Evolutionary conservation across 306 rosid species (phyloP).

Genomic region (Vicia villosa): DNA sequence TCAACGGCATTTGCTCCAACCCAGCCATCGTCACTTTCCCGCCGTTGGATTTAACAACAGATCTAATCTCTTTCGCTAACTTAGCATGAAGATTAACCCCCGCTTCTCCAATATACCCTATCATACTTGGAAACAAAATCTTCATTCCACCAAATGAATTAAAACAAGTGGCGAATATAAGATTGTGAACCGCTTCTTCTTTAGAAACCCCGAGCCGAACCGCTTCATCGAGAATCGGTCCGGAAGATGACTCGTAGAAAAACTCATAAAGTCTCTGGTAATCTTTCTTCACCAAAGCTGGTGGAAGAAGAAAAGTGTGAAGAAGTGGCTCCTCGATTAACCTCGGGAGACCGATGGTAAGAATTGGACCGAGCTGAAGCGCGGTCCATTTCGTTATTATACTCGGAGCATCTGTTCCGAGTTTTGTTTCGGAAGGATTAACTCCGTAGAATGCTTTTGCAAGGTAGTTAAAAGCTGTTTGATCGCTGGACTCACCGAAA

Average conservation of each 20-base stretch:
- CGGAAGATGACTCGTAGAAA: constrained; percentile 63
- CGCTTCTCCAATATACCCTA: constrained; percentile 65
- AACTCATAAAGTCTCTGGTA: constrained; percentile 72
- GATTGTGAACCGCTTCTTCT: constrained; percentile 89
- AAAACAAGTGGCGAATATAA: constrained; percentile 84
- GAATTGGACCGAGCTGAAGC: constrained; percentile 63
- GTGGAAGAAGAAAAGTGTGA: constrained; percentile 66
- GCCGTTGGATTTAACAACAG: constrained; percentile 56
- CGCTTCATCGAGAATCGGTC: constrained; percentile 64
- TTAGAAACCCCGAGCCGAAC: constrained; percentile 64
- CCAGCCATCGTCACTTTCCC: constrained; percentile 71
- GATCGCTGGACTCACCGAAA: constrained; percentile 59
- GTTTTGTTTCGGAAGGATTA: constrained; percentile 54
- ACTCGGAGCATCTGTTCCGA: constrained; percentile 67
- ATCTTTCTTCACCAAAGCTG: constrained; percentile 57
- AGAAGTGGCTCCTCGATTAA: constrained; percentile 55
- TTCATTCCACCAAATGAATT: constrained; percentile 84
- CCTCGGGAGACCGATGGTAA: constrained; percentile 71
- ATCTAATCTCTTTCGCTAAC: constrained; percentile 70
- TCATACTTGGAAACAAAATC: constrained; percentile 60
- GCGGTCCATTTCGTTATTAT: constrained; percentile 64
- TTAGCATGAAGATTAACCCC: constrained; percentile 63
- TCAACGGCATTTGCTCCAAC: constrained; percentile 74
- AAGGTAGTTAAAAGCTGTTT: constrained; percentile 76
- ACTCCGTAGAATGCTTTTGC: constrained; percentile 52